Evolutionary conservation across 257 asterid species (phyloP).

Genomic region (Solanum paucissectum): DNA sequence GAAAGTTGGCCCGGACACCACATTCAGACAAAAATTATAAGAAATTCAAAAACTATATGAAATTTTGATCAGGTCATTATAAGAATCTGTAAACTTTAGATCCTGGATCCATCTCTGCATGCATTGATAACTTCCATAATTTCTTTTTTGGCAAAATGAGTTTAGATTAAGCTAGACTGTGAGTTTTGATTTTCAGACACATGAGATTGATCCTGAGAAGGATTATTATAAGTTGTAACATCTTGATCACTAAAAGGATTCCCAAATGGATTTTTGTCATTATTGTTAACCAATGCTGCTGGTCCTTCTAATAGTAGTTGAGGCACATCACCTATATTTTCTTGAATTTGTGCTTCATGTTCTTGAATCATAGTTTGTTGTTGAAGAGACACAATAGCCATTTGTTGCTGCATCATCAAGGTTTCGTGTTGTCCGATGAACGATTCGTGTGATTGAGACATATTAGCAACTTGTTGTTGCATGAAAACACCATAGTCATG

Average conservation of each 20-base stretch:
- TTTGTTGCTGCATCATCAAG: not conserved
- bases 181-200: slow-evolving; percentile 20
- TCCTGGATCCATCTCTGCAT: not conserved
- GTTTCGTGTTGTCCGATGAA: not conserved
- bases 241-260: slow-evolving; percentile 44
- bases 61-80: not conserved
- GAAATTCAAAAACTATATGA: not conserved
- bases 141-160: not conserved
- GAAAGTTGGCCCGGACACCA: not conserved
- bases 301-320: not conserved
- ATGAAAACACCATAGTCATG: slow-evolving; percentile 13
- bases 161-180: slow-evolving; percentile 22
- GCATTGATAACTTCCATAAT: not conserved
- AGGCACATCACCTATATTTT: not conserved
- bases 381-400: slow-evolving; percentile 10
- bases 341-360: not conserved
- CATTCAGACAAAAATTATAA: not conserved
- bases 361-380: not conserved
- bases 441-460: slow-evolving; percentile 13
- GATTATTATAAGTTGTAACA: not conserved
- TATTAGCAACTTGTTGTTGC: slow-evolving; percentile 21
- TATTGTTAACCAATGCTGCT: slow-evolving; percentile 6
- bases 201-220: not conserved
- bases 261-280: slow-evolving; percentile 17
- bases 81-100: not conserved